Evolutionary conservation across 352 stramenopile genomes (phyloP).

Genomic region (Thalassiosira sp.): DNA sequence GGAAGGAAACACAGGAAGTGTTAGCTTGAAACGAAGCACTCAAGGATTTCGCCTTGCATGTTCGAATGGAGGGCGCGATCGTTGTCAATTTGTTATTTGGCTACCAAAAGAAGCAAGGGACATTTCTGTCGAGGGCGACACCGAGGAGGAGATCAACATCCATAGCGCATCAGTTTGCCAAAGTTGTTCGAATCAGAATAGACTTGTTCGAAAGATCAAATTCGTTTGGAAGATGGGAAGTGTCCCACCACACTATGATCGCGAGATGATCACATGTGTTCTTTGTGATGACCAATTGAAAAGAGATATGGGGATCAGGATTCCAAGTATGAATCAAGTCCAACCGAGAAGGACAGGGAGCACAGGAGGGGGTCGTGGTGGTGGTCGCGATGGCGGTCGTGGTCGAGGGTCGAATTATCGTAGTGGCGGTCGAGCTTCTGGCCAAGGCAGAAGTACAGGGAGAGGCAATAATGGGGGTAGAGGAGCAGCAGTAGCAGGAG

Average conservation of each 20-base stretch:
- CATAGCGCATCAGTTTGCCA: slow-evolving; percentile 48
- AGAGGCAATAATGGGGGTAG: slow-evolving; percentile 6
- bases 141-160: slow-evolving; percentile 42
- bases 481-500: slow-evolving; percentile 18
- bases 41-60: slow-evolving; percentile 67
- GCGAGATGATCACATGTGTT: slow-evolving; percentile 62
- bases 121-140: slow-evolving; percentile 46
- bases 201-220: slow-evolving; percentile 63
- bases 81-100: slow-evolving; percentile 75
- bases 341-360: slow-evolving; percentile 27
- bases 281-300: slow-evolving; percentile 76
- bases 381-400: slow-evolving; percentile 4
- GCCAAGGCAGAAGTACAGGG: slow-evolving; percentile 4
- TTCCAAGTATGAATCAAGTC: slow-evolving; percentile 72
- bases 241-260: slow-evolving; percentile 70
- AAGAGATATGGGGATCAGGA: slow-evolving; percentile 69
- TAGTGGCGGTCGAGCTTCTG: not conserved
- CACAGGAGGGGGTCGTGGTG: slow-evolving; percentile 17
- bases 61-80: slow-evolving; percentile 50
- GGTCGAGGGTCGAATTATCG: slow-evolving; percentile 7
- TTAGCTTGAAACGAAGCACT: slow-evolving; percentile 64
- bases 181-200: slow-evolving; percentile 54
- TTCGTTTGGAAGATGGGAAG: slow-evolving; percentile 77
- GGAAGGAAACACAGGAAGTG: slow-evolving; percentile 37
- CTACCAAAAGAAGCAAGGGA: slow-evolving; percentile 62